Evolutionary conservation across 2,329 filamentous ascomycete species (phyloP).

Genomic region (Pyrenochaeta sp.): DNA sequence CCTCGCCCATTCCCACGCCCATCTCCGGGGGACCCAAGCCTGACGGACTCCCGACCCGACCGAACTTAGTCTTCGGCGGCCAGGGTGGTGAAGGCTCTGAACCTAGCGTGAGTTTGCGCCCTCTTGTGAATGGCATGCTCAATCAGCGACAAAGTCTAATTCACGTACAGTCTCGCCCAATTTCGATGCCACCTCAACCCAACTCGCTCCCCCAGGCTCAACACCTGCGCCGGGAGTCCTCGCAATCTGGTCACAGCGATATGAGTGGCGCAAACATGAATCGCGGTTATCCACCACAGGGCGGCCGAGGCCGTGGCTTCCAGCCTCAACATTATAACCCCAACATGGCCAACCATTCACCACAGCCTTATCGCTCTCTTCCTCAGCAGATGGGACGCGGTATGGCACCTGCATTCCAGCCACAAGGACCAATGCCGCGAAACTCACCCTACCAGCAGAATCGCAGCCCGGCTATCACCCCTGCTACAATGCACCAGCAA

Average conservation of each 20-base stretch:
- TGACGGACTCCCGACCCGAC: constrained; percentile 74
- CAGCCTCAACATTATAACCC: constrained; percentile 59
- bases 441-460: constrained; percentile 68
- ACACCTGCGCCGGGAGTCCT: constrained; percentile 86
- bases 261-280: constrained; percentile 65
- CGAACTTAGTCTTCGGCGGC: constrained; percentile 81
- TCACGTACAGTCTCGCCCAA: constrained; percentile 69
- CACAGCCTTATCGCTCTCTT: constrained; percentile 62
- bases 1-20: constrained; percentile 91
- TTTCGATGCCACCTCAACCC: constrained; percentile 63
- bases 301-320: constrained; percentile 61
- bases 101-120: constrained; percentile 69
- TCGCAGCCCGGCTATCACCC: constrained; percentile 64
- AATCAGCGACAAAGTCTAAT: constrained; percentile 20
- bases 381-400: constrained; percentile 60
- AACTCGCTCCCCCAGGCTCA: constrained; percentile 66
- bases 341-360: constrained; percentile 54
- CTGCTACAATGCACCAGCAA: constrained; percentile 72
- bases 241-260: constrained; percentile 81
- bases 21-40: constrained; percentile 85
- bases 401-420: constrained; percentile 62
- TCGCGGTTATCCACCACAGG: constrained; percentile 52
- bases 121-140: neutral
- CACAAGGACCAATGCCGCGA: constrained; percentile 60
- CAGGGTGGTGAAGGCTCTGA: constrained; percentile 75